phyloP scores from a whole-genome alignment of 345 rosid genomes.

The Acer yangbiense region DNA sequence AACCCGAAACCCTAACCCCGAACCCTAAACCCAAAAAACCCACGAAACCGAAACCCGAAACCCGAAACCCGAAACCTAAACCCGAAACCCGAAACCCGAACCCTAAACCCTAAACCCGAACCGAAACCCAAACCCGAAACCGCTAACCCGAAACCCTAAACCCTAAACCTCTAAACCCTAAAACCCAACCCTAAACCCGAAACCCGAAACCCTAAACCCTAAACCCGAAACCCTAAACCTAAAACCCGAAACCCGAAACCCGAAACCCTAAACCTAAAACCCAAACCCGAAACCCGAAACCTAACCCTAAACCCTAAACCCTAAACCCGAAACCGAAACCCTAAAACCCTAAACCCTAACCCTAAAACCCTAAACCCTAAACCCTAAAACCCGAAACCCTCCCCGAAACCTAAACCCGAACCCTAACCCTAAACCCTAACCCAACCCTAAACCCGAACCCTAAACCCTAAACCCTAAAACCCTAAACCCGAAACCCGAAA shows the following conservation, averaged over 20 bases:
- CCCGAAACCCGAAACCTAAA: slow-evolving; percentile 21
- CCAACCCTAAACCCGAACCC: slow-evolving; percentile 27
- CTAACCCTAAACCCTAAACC: slow-evolving; percentile 32
- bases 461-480: slow-evolving; percentile 22
- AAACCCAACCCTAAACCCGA: slow-evolving; percentile 9
- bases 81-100: slow-evolving; percentile 20
- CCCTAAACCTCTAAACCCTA: slow-evolving; percentile 29
- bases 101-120: slow-evolving; percentile 21
- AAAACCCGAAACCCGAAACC: slow-evolving; percentile 29
- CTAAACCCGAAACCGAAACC: slow-evolving; percentile 27
- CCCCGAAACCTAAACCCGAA: slow-evolving; percentile 33
- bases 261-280: slow-evolving; percentile 30
- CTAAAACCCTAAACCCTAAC: slow-evolving; percentile 24
- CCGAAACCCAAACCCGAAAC: slow-evolving; percentile 26
- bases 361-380: slow-evolving; percentile 33
- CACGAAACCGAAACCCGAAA: slow-evolving; percentile 7
- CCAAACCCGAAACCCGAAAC: slow-evolving; percentile 30
- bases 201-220: slow-evolving; percentile 15
- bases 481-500: slow-evolving; percentile 30
- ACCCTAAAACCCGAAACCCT: slow-evolving; percentile 26
- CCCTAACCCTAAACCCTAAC: slow-evolving; percentile 34
- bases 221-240: slow-evolving; percentile 35
- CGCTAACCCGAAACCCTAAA: slow-evolving; percentile 26
- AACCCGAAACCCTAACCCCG: slow-evolving; percentile 8
- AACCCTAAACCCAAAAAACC: slow-evolving; percentile 12